Conservation (phyloP, 768 basidiomycete species). For the Leccinellum rugosiceps region DNA sequence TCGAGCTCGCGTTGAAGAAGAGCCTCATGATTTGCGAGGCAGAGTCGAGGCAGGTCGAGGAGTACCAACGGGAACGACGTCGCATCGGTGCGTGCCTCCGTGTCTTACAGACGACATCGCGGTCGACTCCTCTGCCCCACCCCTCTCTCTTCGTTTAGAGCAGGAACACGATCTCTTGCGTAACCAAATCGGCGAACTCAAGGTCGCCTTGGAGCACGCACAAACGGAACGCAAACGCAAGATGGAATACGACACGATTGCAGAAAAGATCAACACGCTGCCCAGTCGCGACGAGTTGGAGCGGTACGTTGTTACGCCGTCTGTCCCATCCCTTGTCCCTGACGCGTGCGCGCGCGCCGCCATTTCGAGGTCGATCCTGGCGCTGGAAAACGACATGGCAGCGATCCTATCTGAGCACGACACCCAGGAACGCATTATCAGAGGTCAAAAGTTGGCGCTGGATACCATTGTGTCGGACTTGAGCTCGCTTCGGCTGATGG, state of each 20-base stretch:
- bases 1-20: constrained; percentile 73
- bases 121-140: background rate
- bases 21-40: constrained; percentile 82
- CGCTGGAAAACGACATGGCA: constrained; percentile 74
- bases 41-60: constrained; percentile 79
- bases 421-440: constrained; percentile 61
- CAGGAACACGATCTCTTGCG: constrained; percentile 65
- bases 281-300: constrained; percentile 76
- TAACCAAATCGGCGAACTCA: constrained; percentile 75
- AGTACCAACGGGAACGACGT: constrained; percentile 71
- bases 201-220: constrained; percentile 71
- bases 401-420: constrained; percentile 75
- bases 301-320: constrained; percentile 51
- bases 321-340: background rate
- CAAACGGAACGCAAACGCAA: constrained; percentile 73
- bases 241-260: constrained; percentile 82
- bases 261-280: constrained; percentile 78
- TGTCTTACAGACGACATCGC: background rate
- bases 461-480: constrained; percentile 64
- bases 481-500: constrained; percentile 57
- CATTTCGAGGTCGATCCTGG: constrained; percentile 53
- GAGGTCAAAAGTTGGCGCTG: constrained; percentile 64
- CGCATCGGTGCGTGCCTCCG: constrained; percentile 56
- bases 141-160: constrained; percentile 38
- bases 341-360: background rate